A percentile compares a stretch with the other conserved stretches of the same genome.
These are phyloP conservation scores for Pistacia atlantica DNA, from an alignment of 345 rosid species.

Conservation along the genomic window DNA sequence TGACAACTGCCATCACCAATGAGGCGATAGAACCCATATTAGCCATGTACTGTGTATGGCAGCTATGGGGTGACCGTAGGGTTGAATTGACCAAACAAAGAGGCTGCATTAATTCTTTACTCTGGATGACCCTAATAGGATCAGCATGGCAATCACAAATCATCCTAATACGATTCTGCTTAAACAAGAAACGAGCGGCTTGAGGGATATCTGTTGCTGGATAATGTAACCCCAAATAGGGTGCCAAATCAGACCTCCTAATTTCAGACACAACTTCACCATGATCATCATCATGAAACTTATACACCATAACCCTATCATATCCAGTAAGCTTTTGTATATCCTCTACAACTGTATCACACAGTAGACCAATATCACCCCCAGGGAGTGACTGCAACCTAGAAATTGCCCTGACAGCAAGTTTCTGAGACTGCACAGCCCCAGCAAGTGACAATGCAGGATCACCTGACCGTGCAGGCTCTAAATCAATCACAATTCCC, in stretches of 20 bases:
- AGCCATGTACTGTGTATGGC: constrained; percentile 76
- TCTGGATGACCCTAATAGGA: constrained; percentile 63
- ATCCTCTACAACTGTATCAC: constrained; percentile 89
- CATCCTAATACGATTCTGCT: constrained; percentile 78
- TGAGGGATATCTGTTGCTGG: constrained; percentile 93
- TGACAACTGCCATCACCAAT: constrained; percentile 58
- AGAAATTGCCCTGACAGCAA: constrained; percentile 76
- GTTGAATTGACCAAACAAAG: constrained; percentile 82
- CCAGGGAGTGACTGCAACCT: constrained; percentile 85
- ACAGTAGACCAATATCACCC: constrained; percentile 74
- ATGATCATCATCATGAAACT: constrained; percentile 86
- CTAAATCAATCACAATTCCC: constrained; percentile 82
- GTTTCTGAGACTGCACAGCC: constrained; percentile 86
- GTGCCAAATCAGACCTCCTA: constrained; percentile 80
- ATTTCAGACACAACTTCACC: constrained; percentile 90
- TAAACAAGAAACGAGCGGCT: constrained; percentile 81
- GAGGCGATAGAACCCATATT: constrained; percentile 91
- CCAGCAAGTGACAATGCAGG: constrained; percentile 71
- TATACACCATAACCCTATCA: constrained; percentile 88
- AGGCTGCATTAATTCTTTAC: constrained; percentile 64
- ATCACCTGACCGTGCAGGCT: constrained; percentile 67
- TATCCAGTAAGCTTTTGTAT: constrained; percentile 80
- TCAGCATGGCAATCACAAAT: constrained; percentile 75
- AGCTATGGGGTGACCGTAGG: constrained; percentile 67
- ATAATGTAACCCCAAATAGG: constrained; percentile 85